Percentiles rank a stretch among this genome's conserved stretches.
Evolutionary conservation across 116 monocot genomes (phyloP).

Genomic region (Zostera marina): DNA sequence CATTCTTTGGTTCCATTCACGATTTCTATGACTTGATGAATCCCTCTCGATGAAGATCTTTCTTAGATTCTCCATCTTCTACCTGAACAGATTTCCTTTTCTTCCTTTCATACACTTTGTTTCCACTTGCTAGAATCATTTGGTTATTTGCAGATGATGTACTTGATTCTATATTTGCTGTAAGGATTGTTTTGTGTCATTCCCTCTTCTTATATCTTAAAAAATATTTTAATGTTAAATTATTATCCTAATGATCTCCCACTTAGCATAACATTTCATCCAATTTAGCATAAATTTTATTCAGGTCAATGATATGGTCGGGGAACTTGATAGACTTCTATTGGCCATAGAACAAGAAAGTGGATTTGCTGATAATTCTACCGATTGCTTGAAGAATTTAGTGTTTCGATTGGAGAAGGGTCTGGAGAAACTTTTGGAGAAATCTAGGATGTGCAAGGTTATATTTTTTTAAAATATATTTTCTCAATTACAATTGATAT

Average conservation of each 20-base stretch:
- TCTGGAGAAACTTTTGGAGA: slow-evolving; percentile 37
- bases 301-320: slow-evolving; percentile 60
- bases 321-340: slow-evolving; percentile 65
- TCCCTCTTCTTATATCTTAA: too few species aligned
- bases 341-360: slow-evolving; percentile 55
- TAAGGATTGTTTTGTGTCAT: too few species aligned
- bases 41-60: too few species aligned
- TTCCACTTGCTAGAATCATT: too few species aligned
- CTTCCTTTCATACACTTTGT: too few species aligned
- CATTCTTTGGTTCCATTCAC: too few species aligned
- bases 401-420: slow-evolving; percentile 47
- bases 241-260: background rate
- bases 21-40: too few species aligned
- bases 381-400: slow-evolving; percentile 27
- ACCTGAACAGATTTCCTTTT: too few species aligned
- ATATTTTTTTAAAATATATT: background rate
- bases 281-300: background rate
- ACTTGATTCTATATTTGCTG: too few species aligned
- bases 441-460: slow-evolving; percentile 42
- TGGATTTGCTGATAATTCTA: slow-evolving; percentile 50
- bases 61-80: too few species aligned
- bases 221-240: too few species aligned
- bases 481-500: background rate
- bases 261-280: background rate
- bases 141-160: too few species aligned